Percentiles rank a stretch among this genome's conserved stretches.
Conservation (phyloP, 1,284 basidiomycete genomes). For the Baeospora myosura region DNA sequence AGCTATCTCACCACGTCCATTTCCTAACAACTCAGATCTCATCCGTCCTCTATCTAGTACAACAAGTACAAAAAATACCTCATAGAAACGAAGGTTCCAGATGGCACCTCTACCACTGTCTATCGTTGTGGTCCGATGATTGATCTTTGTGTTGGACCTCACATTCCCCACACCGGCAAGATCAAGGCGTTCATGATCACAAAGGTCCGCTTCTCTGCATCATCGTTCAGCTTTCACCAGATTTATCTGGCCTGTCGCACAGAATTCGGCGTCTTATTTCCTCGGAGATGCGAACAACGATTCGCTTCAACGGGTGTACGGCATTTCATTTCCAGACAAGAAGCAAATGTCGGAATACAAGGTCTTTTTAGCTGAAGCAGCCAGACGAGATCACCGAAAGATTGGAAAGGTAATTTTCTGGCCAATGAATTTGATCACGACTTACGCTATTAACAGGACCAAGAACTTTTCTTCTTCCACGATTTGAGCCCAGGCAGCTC, state of each 20-base stretch:
- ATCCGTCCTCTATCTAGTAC: constrained; percentile 65
- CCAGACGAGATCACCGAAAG: constrained; percentile 94
- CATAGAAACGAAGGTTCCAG: constrained; percentile 93
- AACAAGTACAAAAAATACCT: constrained; percentile 99
- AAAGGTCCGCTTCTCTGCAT: constrained; percentile 48
- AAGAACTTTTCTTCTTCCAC: constrained; percentile 99
- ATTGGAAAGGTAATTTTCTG: constrained; percentile 66
- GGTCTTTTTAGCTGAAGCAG: constrained; percentile 91
- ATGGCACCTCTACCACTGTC: constrained; percentile 95
- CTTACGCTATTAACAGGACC: constrained; percentile 48
- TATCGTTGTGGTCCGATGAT: constrained; percentile 99
- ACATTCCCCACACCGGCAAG: constrained; percentile 95
- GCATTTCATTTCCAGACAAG: constrained; percentile 98
- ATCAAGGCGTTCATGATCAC: constrained; percentile 97
- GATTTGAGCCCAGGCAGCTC: constrained; percentile 91
- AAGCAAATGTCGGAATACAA: constrained; percentile 97
- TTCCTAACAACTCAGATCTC: not conserved
- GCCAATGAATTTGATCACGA: constrained; percentile 4
- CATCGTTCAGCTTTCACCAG: constrained; percentile 1
- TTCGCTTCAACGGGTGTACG: constrained; percentile 94
- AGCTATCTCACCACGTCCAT: constrained; percentile 19
- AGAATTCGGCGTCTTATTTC: constrained; percentile 99
- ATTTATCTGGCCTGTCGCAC: no score
- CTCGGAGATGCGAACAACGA: constrained; percentile 92
- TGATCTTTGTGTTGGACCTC: constrained; percentile 94